A percentile compares a stretch with the other conserved stretches of the same genome.
phyloP scores from a whole-genome alignment of 2,329 filamentous ascomycete genomes.

The Aspergillus uvarum region DNA sequence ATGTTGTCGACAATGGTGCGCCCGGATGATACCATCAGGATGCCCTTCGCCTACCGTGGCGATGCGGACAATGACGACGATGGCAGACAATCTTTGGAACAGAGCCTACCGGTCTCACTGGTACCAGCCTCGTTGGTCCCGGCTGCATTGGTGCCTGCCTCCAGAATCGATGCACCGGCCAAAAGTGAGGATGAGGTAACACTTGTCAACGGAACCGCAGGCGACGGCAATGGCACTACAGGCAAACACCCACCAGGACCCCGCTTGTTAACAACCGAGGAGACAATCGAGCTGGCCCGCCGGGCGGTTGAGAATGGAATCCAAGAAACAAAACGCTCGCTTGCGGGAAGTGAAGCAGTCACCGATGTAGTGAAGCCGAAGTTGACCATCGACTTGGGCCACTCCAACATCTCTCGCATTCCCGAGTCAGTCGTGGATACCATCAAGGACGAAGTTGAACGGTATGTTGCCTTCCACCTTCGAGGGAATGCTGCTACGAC shows the following conservation, averaged over 20 bases:
- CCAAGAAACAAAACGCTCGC: constrained; percentile 48
- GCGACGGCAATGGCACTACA: constrained; percentile 21
- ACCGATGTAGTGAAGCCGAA: constrained; percentile 50
- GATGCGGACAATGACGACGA: constrained; percentile 36
- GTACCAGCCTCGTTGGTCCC: constrained; percentile 21
- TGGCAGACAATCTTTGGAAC: constrained; percentile 29
- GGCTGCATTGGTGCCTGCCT: constrained; percentile 22
- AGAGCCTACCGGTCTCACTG: constrained; percentile 22
- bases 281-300: constrained; percentile 47
- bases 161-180: constrained; percentile 28
- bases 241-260: constrained; percentile 25
- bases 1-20: constrained; percentile 40
- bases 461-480: constrained; percentile 34
- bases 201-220: constrained; percentile 27
- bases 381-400: constrained; percentile 52
- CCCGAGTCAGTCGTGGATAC: constrained; percentile 52
- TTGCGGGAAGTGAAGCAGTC: constrained; percentile 48
- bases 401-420: constrained; percentile 50
- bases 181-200: constrained; percentile 32
- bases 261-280: constrained; percentile 41
- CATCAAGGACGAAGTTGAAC: constrained; percentile 54
- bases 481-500: background rate
- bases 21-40: constrained; percentile 39
- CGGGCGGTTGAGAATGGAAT: constrained; percentile 49
- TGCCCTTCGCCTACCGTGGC: constrained; percentile 31